Evolutionary conservation across 208 protist genomes (phyloP).

Genomic region (Trypanosoma scelopori): DNA sequence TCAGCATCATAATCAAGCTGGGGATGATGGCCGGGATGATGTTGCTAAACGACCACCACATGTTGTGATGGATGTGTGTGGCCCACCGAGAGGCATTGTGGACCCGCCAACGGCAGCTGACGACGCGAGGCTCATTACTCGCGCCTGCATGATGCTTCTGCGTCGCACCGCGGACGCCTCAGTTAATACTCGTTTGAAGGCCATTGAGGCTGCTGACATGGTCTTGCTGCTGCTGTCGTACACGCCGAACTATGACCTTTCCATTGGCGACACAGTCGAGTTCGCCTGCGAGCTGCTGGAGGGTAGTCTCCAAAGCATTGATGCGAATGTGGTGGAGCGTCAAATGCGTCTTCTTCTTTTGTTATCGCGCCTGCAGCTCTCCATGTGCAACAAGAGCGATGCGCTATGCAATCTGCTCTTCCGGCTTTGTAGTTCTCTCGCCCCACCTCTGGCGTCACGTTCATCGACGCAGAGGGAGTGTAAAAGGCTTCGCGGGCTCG

Average conservation of each 20-base stretch:
- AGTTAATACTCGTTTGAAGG: conserved; percentile 6
- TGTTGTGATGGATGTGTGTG: conserved; percentile 36
- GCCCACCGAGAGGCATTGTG: conserved; percentile 40
- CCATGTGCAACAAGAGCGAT: conserved; percentile 11
- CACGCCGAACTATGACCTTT: conserved; percentile 60
- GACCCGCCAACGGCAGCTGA: conserved; percentile 40
- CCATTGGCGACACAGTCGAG: conserved; percentile 22
- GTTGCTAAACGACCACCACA: not conserved
- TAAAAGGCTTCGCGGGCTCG: conserved; percentile 58
- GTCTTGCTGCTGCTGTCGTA: conserved; percentile 37
- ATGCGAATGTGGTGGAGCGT: not conserved
- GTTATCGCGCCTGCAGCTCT: conserved; percentile 45
- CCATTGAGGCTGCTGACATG: conserved; percentile 19
- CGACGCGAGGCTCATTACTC: conserved; percentile 31
- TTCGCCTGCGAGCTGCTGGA: conserved; percentile 33
- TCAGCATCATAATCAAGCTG: not conserved
- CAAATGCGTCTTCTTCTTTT: conserved; percentile 41
- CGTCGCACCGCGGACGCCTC: not conserved
- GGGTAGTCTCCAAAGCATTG: not conserved
- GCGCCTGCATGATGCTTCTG: conserved; percentile 29
- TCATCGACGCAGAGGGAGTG: conserved; percentile 29
- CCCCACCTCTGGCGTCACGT: not conserved
- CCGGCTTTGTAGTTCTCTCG: conserved; percentile 1
- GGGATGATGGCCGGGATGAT: not conserved
- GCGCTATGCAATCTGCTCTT: conserved; percentile 9